A percentile compares a stretch with the other conserved stretches of the same genome.
phyloP scores from a whole-genome alignment of 2,329 filamentous ascomycete genomes.

The Aotearoamyces nothofagi region DNA sequence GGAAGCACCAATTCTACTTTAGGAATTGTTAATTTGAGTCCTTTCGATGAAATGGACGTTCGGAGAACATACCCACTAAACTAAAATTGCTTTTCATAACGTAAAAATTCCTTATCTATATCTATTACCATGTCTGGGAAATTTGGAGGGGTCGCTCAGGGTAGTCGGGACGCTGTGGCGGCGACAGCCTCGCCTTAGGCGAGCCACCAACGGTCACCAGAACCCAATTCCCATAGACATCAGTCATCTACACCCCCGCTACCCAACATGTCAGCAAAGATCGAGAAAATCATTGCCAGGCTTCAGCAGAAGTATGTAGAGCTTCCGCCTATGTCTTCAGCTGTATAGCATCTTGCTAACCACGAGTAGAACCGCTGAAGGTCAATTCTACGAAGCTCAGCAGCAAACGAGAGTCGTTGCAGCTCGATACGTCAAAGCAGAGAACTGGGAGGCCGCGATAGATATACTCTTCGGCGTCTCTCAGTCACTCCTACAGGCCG shows the following conservation, averaged over 20 bases:
- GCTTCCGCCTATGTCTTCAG: conserved; percentile 1
- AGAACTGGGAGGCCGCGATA: conserved; percentile 72
- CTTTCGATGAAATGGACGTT: not conserved
- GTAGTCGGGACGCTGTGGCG: not conserved
- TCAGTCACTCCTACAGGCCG: conserved; percentile 72
- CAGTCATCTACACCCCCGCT: not conserved
- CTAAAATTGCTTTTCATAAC: conserved; percentile 11
- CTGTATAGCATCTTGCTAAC: too few species aligned
- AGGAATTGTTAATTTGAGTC: not conserved
- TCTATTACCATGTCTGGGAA: not conserved
- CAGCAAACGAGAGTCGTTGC: conserved; percentile 95
- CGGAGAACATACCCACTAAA: conserved; percentile 14
- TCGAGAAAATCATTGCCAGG: conserved; percentile 56
- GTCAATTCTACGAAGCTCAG: conserved; percentile 94
- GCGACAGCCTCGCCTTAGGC: not conserved
- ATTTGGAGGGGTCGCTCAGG: not conserved
- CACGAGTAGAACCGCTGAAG: conserved; percentile 60
- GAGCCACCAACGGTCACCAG: not conserved
- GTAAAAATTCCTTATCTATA: not conserved
- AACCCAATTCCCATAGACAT: not conserved
- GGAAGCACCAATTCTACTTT: too few species aligned
- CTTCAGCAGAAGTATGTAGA: conserved; percentile 58
- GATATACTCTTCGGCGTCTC: conserved; percentile 78
- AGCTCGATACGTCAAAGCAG: conserved; percentile 78
- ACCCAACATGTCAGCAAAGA: conserved; percentile 31